Evolutionary conservation across 169 alveolate genomes (phyloP).

Genomic region (Theileria orientalis): DNA sequence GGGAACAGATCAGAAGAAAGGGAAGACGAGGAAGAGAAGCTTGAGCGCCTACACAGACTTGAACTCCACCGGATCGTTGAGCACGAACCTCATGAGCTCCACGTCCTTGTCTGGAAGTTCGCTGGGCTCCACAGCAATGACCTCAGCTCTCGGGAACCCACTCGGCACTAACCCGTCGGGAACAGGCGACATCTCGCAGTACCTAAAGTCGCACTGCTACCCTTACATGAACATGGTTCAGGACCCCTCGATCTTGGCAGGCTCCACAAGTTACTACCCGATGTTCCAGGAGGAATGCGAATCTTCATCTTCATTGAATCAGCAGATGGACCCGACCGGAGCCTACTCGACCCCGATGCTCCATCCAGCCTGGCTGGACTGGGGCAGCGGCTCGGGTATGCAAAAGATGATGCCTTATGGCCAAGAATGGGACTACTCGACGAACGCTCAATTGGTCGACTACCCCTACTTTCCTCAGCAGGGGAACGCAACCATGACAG

Average conservation of each 20-base stretch:
- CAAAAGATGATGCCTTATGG: conserved; percentile 1
- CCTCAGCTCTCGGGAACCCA: neutral
- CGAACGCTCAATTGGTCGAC: neutral
- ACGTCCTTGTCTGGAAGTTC: neutral
- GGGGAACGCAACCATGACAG: neutral
- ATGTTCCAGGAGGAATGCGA: conserved; percentile 25
- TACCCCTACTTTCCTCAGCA: conserved; percentile 19
- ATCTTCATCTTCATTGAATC: neutral
- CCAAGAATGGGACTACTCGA: conserved; percentile 52
- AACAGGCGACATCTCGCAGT: conserved; percentile 1
- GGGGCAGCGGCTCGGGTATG: conserved; percentile 15
- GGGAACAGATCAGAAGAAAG: conserved; percentile 1
- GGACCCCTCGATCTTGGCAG: conserved; percentile 17
- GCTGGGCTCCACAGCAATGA: neutral
- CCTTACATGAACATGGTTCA: conserved; percentile 22
- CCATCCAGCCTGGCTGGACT: conserved; percentile 42
- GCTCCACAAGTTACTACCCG: conserved; percentile 9
- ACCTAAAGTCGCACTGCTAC: conserved; percentile 21
- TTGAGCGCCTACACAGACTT: neutral
- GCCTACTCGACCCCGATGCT: conserved; percentile 14
- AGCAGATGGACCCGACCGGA: conserved; percentile 6
- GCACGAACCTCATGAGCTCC: neutral
- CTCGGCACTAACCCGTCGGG: neutral
- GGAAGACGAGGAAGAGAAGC: neutral
- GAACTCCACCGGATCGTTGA: neutral